These are phyloP conservation scores for Penicillium sp. DNA, from an alignment of 2,329 filamentous ascomycete genomes.

Conservation along the genomic window DNA sequence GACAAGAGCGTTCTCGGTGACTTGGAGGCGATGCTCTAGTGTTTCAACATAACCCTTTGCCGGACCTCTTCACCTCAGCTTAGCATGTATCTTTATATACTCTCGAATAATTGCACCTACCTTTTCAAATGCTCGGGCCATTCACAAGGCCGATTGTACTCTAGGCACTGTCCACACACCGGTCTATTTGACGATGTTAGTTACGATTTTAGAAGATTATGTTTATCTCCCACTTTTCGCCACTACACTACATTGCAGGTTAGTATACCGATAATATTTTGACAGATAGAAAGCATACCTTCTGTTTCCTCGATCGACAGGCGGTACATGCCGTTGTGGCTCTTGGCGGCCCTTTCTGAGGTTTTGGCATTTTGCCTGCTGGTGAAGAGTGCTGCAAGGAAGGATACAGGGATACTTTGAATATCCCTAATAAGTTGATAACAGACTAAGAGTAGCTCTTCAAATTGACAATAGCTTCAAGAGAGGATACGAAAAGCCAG, in stretches of 20 bases:
- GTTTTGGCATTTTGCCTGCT: conserved; percentile 6
- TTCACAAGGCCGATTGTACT: conserved; percentile 33
- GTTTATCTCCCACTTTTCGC: conserved; percentile 31
- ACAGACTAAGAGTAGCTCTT: no score
- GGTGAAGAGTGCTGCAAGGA: background rate
- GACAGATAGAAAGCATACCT: conserved; percentile 25
- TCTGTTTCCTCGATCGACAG: conserved; percentile 45
- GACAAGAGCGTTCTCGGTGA: conserved; percentile 44
- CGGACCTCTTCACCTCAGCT: conserved; percentile 37
- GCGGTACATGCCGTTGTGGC: conserved; percentile 44
- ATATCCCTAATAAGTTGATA: no score
- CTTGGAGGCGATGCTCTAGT: conserved; percentile 43
- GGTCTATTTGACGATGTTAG: conserved; percentile 26
- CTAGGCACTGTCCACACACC: conserved; percentile 36
- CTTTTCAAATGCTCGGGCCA: conserved; percentile 43
- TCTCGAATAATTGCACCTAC: conserved; percentile 16
- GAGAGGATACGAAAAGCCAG: background rate
- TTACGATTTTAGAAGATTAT: conserved; percentile 19
- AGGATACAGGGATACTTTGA: background rate
- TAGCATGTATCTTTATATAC: background rate
- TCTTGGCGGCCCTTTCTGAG: conserved; percentile 31
- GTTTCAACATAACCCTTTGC: conserved; percentile 50
- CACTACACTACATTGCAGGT: conserved; percentile 35
- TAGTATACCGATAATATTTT: background rate
- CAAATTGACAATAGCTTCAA: background rate